Evolutionary conservation across 495 filamentous ascomycete genomes (phyloP), one percentile per base, ranked within the genome.

Genomic region (Trypethelium eluteriae): DNA sequence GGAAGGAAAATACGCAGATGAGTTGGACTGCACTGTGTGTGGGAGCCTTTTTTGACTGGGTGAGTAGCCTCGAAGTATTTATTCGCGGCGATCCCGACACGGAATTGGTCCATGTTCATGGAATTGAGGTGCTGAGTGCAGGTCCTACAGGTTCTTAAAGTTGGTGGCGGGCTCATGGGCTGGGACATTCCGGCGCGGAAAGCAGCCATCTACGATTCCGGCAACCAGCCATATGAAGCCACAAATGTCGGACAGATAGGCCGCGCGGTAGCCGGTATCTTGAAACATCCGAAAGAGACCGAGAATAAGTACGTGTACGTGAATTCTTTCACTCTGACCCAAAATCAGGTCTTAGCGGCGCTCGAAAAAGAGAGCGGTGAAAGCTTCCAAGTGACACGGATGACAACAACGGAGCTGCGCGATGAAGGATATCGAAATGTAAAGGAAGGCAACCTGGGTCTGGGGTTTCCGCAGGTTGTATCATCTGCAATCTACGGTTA

Each of bases 21-120:
- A 66, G 18, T 39, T 69, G 67, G 67, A 62, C 67, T 47, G 67
- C 46, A 2, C 32, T 69, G 12, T 34, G 18, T 1, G 62, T 50
- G 0, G 67, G 67, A 1, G 44, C 63, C 12, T 69, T 57, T 35
- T 69, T 69, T 44, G 67, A 69, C 63, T 65, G 63, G 65, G 65
- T 62, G 2, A 59, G 53, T 36, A 36, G 36, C 5, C 32, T 36
- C 32, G 49, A 53, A 53, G 9, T 16, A 0, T 14, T 0, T 14
- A 25, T 25, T 25, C 5, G 5, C 16, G 49, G 11, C 16, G 18
- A 2, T 0, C 11, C 0, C 2, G 18, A 7, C 53, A n/a, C 36
- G 4, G 4, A 63, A 41, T 1, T 44, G 10, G 41, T 59, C 0
- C 25, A 36, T 0, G 0, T 59, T 16, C 49, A 18, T 18, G 49